A percentile compares a stretch with the other conserved stretches of the same genome.
These are phyloP conservation scores for Eremomyces bilateralis DNA, from an alignment of 495 filamentous ascomycete species.

Conservation along the genomic window DNA sequence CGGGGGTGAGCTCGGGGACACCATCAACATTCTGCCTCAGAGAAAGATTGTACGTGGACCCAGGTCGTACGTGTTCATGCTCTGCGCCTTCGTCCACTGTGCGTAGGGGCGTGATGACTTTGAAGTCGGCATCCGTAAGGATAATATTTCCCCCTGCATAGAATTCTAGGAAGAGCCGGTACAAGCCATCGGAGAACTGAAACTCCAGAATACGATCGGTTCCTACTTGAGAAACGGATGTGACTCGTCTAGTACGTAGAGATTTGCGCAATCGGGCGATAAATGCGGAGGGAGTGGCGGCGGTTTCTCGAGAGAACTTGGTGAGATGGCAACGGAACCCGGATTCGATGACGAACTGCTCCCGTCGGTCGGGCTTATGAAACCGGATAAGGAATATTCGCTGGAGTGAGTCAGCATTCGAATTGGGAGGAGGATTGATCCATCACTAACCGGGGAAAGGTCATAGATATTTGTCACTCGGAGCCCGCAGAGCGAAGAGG, in stretches of 20 bases:
- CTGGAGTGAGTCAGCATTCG: constrained; percentile 14
- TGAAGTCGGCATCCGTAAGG: constrained; percentile 60
- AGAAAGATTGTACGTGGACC: constrained; percentile 55
- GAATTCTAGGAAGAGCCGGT: constrained; percentile 79
- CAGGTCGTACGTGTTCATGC: constrained; percentile 51
- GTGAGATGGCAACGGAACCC: constrained; percentile 94
- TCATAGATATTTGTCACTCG: constrained; percentile 90
- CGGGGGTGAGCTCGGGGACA: constrained; percentile 47
- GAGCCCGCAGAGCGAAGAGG: constrained; percentile 44
- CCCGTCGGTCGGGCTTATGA: constrained; percentile 63
- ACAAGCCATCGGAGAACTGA: constrained; percentile 75
- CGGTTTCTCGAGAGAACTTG: constrained; percentile 64
- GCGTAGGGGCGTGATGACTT: constrained; percentile 59
- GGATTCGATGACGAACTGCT: constrained; percentile 79
- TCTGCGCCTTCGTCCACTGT: constrained; percentile 54
- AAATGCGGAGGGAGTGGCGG: constrained; percentile 63
- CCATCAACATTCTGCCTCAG: constrained; percentile 65
- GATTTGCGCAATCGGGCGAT: constrained; percentile 65
- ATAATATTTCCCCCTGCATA: constrained; percentile 93
- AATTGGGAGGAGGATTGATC: not conserved
- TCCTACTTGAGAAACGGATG: constrained; percentile 60
- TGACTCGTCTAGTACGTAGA: constrained; percentile 69
- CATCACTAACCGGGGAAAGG: constrained; percentile 44
- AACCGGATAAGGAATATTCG: constrained; percentile 89
- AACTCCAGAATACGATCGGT: constrained; percentile 88